Evolutionary conservation across 805 yeast genomes (phyloP), one percentile per base, ranked within the genome.

Genomic region (Ogataea wickerhamii): DNA sequence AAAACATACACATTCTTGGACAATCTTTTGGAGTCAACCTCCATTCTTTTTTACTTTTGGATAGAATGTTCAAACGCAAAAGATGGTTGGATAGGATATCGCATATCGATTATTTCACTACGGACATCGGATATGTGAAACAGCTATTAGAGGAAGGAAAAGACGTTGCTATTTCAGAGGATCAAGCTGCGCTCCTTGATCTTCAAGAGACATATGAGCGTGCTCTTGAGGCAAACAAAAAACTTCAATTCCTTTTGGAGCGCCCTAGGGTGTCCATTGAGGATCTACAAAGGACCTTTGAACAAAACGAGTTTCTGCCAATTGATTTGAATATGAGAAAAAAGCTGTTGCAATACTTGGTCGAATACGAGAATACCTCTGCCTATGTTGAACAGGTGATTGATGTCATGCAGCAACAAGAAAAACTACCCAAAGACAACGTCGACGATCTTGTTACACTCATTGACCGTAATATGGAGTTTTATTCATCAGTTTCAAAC

Each of bases 321-420:
- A 24, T 52, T 18, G 44, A 42, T 12, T 7, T 12, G 10, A 38
- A 39, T 19, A 6, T 45, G 12, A 28, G 51, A 27, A 28, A 21
- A 8, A 79, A 80, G 51, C 80, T 91, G 2, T 68, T 87, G 67
- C 74, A 78, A 56, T 78, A 82, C 52, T 59, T 87, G 34, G 94
- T 87, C 51, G 88, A 82, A 41, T 76, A 85, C 40, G 74, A 87
- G 4, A 79, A 87, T 1, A 80, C 80, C 51, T 64, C 78, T 2
- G 32, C 30, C 12, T 50, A 45, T 32, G 20, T 49, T 4, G 48
- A 47, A 12, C 32, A 28, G 13, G 18, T 47, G 5, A 30, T 39
- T 1, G 40, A 25, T n/a, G 31, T 36, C 5, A 37, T 48, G 21
- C 34, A 37, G 17, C 29, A 29, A 20, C 26, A 33, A 26, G 25